Evolutionary conservation across 768 basidiomycete species (phyloP).

Genomic region (Lentinula sp.): DNA sequence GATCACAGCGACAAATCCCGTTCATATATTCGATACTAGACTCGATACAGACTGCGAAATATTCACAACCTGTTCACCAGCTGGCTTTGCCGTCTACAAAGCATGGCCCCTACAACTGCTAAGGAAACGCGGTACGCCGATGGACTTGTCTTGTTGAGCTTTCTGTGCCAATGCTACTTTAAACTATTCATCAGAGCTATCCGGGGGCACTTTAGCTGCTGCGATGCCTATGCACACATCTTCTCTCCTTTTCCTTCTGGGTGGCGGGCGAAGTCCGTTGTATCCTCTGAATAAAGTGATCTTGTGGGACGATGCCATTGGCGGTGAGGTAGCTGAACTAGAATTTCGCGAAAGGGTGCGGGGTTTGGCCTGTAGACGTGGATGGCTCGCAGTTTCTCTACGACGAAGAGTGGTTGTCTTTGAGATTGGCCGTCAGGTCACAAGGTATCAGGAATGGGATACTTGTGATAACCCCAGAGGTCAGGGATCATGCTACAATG

Average conservation of each 20-base stretch:
- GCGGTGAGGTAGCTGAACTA: conserved; percentile 79
- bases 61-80: conserved; percentile 74
- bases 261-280: conserved; percentile 81
- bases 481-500: conserved; percentile 23
- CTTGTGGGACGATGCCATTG: conserved; percentile 77
- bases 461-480: conserved; percentile 85
- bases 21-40: conserved; percentile 69
- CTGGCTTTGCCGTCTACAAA: conserved; percentile 80
- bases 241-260: conserved; percentile 79
- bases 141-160: conserved; percentile 11
- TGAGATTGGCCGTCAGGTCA: conserved; percentile 55
- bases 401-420: conserved; percentile 77
- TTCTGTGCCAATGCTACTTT: not conserved
- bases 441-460: conserved; percentile 73
- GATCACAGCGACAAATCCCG: conserved; percentile 69
- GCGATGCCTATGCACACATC: conserved; percentile 77
- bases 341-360: conserved; percentile 84
- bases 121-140: conserved; percentile 67
- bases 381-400: conserved; percentile 80
- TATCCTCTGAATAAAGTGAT: conserved; percentile 92
- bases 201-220: conserved; percentile 71
- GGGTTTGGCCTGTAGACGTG: conserved; percentile 73
- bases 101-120: conserved; percentile 71
- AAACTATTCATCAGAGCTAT: conserved; percentile 49
- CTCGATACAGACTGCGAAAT: conserved; percentile 79